Base-by-base conservation (phyloP, 2,329 filamentous ascomycete genomes). In the Colletotrichum cuscutae region DNA sequence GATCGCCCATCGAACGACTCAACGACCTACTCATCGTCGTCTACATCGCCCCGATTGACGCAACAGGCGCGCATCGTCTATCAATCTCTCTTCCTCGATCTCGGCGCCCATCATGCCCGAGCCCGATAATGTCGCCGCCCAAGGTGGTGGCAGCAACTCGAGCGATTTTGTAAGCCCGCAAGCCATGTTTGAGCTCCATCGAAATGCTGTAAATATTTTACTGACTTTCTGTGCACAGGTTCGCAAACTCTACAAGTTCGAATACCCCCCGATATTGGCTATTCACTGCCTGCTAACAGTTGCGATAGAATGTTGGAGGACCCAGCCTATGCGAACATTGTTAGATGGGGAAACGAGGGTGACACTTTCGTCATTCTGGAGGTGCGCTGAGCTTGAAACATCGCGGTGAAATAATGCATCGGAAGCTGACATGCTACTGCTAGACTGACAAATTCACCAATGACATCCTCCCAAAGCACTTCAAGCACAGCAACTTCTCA, bases 401-500 rank as follows among this genome's bases (percentile, higher is more conserved):
- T 30, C 28, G 28, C 52, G 28, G 13, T 12, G 22, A 37, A 54
- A 13, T 32, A 32, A 73, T 35, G 54, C 56, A 35, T 22, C 15
- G n/a, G 61, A 37, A 13, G 19, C 30, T 49, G 30, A 60, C 9
- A 11, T 22, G 22, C 15, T 26, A 49, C 15, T 28, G 52, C 65
- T 81, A 98, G 96, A 97, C 97, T 82, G 96, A 98, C 82, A 98
- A 97, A 82, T 99, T 99, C 80, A 98, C 97, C 26, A 98, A 98
- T 82, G 93, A 94, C 52, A 97, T 99, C 78, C 90, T 99, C 19
- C 97, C 97, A 2, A 98, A 98, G 81, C 95, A 98, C 79, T 99
- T 99, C 88, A 99, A 99, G 84, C 97, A 98, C 84, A 97, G 95
- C 89, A 98, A 98, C 82, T 98, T 98, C 85, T 95, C 95, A 37